Conservation (phyloP, 495 filamentous ascomycete genomes). For the Hyaloscypha bicolor region DNA sequence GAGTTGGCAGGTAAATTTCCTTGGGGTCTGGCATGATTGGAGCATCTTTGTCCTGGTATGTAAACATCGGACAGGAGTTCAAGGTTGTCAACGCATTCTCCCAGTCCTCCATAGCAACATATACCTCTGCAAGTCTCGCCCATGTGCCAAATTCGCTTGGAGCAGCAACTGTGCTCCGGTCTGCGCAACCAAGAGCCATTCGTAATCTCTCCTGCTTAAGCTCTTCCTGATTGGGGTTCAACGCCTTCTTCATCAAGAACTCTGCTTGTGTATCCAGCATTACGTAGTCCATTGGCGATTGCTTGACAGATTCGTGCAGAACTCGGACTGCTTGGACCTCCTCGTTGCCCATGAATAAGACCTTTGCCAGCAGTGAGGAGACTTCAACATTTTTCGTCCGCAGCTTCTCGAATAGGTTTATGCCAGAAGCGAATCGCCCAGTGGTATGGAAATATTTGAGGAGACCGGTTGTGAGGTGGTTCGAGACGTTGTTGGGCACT, state of each 20-base stretch:
- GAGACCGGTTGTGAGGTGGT: slow-evolving; percentile 88
- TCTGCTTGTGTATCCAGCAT: slow-evolving; percentile 90
- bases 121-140: slow-evolving; percentile 91
- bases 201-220: slow-evolving; percentile 60
- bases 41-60: slow-evolving; percentile 96
- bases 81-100: slow-evolving; percentile 89
- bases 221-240: slow-evolving; percentile 46
- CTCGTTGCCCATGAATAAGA: slow-evolving; percentile 90
- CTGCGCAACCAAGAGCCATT: slow-evolving; percentile 90
- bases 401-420: slow-evolving; percentile 97
- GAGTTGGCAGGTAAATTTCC: slow-evolving; percentile 81
- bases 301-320: slow-evolving; percentile 82
- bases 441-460: slow-evolving; percentile 97
- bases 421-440: slow-evolving; percentile 90
- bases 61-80: slow-evolving; percentile 99
- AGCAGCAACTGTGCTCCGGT: slow-evolving; percentile 89
- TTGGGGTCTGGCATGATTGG: slow-evolving; percentile 90
- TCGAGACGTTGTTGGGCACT: slow-evolving; percentile 95
- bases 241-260: slow-evolving; percentile 87
- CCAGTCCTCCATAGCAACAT: slow-evolving; percentile 90
- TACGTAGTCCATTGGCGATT: slow-evolving; percentile 94
- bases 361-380: slow-evolving; percentile 86
- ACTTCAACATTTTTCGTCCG: slow-evolving; percentile 89
- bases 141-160: slow-evolving; percentile 97
- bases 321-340: slow-evolving; percentile 91